These are phyloP conservation scores for Teratosphaeria pseudoeucalypti DNA, from an alignment of 2,329 filamentous ascomycete species.

Conservation along the genomic window DNA sequence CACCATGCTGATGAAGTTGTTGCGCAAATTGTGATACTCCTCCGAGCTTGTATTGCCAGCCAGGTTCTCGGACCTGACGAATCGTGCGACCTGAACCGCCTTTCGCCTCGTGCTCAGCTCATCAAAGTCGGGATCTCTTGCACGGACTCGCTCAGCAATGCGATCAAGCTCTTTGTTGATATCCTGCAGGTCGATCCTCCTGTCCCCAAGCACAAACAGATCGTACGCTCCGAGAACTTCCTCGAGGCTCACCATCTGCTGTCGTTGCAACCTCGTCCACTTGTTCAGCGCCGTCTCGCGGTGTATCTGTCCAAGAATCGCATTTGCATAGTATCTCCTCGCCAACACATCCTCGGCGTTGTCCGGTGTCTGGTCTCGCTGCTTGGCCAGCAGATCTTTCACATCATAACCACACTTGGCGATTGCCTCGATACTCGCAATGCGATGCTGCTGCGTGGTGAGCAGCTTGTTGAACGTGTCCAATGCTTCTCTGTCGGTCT, in stretches of 20 bases:
- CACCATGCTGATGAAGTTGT: slow-evolving; percentile 79
- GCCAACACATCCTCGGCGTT: slow-evolving; percentile 65
- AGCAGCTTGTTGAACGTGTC: slow-evolving; percentile 56
- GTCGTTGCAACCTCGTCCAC: slow-evolving; percentile 53
- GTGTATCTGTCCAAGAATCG: slow-evolving; percentile 69
- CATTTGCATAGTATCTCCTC: slow-evolving; percentile 64
- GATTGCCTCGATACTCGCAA: slow-evolving; percentile 60
- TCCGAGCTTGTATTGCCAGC: slow-evolving; percentile 52
- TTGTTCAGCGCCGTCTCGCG: slow-evolving; percentile 66
- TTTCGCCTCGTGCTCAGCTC: slow-evolving; percentile 53
- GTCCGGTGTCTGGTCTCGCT: slow-evolving; percentile 51
- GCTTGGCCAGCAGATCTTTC: slow-evolving; percentile 64
- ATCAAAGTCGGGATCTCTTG: slow-evolving; percentile 43
- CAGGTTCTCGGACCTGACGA: slow-evolving; percentile 58
- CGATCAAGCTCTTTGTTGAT: slow-evolving; percentile 51
- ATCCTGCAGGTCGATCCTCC: slow-evolving; percentile 62
- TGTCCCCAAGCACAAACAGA: slow-evolving; percentile 71
- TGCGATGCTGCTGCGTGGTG: slow-evolving; percentile 56
- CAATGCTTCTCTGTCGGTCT: slow-evolving; percentile 25
- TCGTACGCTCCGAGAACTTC: slow-evolving; percentile 73
- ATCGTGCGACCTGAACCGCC: slow-evolving; percentile 57
- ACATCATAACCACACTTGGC: slow-evolving; percentile 70
- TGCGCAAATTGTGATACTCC: slow-evolving; percentile 69
- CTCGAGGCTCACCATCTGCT: slow-evolving; percentile 52
- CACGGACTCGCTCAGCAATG: slow-evolving; percentile 48